Evolutionary conservation across 2,329 filamentous ascomycete species (phyloP), one percentile per base, ranked within the genome.

Genomic region (Zymoseptoria brevis): DNA sequence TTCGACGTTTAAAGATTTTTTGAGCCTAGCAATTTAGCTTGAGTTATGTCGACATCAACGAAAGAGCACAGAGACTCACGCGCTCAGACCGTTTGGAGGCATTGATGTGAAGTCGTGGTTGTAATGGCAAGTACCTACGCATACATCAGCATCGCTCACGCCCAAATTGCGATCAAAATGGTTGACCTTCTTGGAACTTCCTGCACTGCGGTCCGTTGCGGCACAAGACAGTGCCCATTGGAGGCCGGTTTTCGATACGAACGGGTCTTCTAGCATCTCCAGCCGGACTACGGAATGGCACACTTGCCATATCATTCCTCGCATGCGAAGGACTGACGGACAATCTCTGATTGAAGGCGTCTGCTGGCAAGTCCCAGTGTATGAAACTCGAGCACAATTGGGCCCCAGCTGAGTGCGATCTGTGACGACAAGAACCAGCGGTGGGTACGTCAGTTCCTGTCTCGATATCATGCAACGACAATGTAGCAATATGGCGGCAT

Each of bases 1-100:
- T 70, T 97, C 94, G 70, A 96, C 94, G 74, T 96, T 99, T 66
- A 99, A 64, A 26, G 87, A 80, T 74, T 91, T 94, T 75, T 90
- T 90, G 22, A 63, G 56, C 11, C 64, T 68, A 56, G 21, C 35
- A 22, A 21, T 22, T 66, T 50, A 64, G 56, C 54, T 53, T 58
- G 57, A 49, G 19, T 26, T 13, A 45, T 29, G 26, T 29, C 7
- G 26, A 8, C n/a, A 54, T 53, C n/a, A 30, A 16, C 26, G 54
- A 29, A 21, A 19, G 50, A 11, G 21, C 3, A 45, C 45, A 56
- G 22, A 26, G n/a, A 65, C 68, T 63, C 50, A 69, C 67, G 62
- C 62, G 57, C 50, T 63, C 54, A 67, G 60, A n/a, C 69, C 69
- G 59, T 72, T 70, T 16, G 66, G 55, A 48, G 65, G 55, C 50